Percentiles rank a stretch among this genome's conserved stretches.
phyloP scores from a whole-genome alignment of 2,329 filamentous ascomycete species.

The Xylariaceae sp. region DNA sequence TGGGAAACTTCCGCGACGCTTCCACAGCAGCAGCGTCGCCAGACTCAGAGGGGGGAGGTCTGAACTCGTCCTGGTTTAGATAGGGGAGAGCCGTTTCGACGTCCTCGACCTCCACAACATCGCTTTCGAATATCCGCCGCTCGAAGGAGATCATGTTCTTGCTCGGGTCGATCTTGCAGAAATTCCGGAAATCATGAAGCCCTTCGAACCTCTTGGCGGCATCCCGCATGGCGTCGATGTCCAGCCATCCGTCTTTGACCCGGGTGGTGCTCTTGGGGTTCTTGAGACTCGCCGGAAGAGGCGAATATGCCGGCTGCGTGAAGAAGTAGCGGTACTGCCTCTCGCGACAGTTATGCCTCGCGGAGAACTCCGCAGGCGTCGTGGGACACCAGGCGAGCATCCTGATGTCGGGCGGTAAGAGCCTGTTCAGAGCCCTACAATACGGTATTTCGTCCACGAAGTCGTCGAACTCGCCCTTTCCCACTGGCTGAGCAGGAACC shows the following conservation, averaged over 20 bases:
- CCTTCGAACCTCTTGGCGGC: conserved; percentile 82
- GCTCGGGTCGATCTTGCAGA: conserved; percentile 88
- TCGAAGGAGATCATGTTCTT: conserved; percentile 89
- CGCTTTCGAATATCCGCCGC: conserved; percentile 76
- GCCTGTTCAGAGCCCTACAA: conserved; percentile 77
- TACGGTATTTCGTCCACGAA: conserved; percentile 84
- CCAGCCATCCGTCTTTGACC: conserved; percentile 73
- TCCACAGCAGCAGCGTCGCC: conserved; percentile 16
- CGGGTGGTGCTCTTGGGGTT: conserved; percentile 40
- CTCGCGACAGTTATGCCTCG: conserved; percentile 90
- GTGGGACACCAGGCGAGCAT: conserved; percentile 91
- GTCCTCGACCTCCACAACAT: conserved; percentile 71
- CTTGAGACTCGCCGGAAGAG: conserved; percentile 59
- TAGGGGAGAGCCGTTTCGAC: conserved; percentile 58
- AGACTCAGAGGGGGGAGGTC: conserved; percentile 35
- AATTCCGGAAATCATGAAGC: conserved; percentile 91
- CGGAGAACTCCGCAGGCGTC: conserved; percentile 79
- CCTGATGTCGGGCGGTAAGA: conserved; percentile 87
- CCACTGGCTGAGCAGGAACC: conserved; percentile 13
- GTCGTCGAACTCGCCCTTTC: conserved; percentile 58
- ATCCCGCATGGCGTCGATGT: conserved; percentile 82
- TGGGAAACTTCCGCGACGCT: conserved; percentile 45
- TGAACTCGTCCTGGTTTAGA: conserved; percentile 50
- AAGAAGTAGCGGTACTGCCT: conserved; percentile 97
- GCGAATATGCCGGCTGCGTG: conserved; percentile 85